Percentiles rank a stretch among this genome's conserved stretches.
Evolutionary conservation across 768 basidiomycete species (phyloP).

Genomic region (Lactarius akahatsu): DNA sequence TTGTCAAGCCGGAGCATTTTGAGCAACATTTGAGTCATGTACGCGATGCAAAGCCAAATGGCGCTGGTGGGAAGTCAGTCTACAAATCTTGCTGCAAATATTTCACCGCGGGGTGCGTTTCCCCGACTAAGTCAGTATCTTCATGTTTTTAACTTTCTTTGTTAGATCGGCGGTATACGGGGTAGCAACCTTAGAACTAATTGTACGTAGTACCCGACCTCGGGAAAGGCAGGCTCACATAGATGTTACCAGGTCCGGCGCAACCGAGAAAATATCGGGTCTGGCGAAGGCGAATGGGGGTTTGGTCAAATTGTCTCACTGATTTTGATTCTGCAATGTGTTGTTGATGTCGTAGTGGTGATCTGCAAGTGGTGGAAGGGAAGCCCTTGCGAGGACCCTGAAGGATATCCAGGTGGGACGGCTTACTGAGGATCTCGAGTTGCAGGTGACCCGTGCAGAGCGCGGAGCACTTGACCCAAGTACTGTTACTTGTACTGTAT

Average conservation of each 20-base stretch:
- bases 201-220: background rate
- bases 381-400: background rate
- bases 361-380: background rate
- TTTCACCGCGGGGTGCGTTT: background rate
- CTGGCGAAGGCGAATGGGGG: conserved; percentile 14
- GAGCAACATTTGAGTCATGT: background rate
- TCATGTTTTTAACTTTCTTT: background rate
- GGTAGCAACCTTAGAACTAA: conserved; percentile 14
- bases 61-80: no score
- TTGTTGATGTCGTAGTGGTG: conserved; percentile 5
- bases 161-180: conserved; percentile 12
- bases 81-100: background rate
- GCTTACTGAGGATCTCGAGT: background rate
- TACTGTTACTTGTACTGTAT: background rate
- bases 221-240: background rate
- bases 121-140: background rate
- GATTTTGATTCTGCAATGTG: background rate
- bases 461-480: background rate
- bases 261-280: conserved; percentile 5
- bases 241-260: conserved; percentile 7
- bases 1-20: background rate
- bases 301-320: conserved; percentile 21
- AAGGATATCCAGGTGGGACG: background rate
- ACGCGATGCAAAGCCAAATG: background rate
- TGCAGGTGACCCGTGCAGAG: no score